A percentile compares a stretch with the other conserved stretches of the same genome.
phyloP scores from a whole-genome alignment of 1,284 basidiomycete genomes.

The Leccinum solheimii region DNA sequence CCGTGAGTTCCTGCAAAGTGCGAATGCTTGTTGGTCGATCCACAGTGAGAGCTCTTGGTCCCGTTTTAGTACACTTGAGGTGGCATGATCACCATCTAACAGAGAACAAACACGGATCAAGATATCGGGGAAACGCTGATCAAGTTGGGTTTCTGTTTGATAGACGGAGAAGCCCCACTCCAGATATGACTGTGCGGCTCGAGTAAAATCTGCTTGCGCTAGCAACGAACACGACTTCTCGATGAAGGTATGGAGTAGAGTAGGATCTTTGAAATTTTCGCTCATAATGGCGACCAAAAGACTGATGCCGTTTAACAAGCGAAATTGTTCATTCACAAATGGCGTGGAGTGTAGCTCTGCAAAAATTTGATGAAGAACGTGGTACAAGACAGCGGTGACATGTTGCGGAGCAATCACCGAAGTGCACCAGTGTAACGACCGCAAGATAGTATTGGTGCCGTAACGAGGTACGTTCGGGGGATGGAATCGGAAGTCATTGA shows the following conservation, averaged over 20 bases:
- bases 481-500: conserved; percentile 53
- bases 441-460: conserved; percentile 49
- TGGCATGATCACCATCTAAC: conserved; percentile 49
- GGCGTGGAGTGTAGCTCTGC: conserved; percentile 64
- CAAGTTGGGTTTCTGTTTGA: conserved; percentile 38
- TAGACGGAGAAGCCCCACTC: conserved; percentile 72
- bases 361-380: conserved; percentile 75
- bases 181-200: conserved; percentile 71
- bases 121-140: conserved; percentile 60
- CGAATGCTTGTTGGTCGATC: conserved; percentile 56
- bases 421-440: conserved; percentile 60
- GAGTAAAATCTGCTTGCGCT: conserved; percentile 65
- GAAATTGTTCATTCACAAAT: conserved; percentile 86
- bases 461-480: conserved; percentile 63
- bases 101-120: conserved; percentile 64
- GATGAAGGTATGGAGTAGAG: conserved; percentile 66
- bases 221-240: conserved; percentile 70
- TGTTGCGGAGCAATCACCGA: conserved; percentile 40
- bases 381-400: conserved; percentile 63
- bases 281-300: conserved; percentile 67
- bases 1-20: conserved; percentile 40
- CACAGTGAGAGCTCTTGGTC: conserved; percentile 57
- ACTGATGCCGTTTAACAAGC: conserved; percentile 72
- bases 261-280: conserved; percentile 55
- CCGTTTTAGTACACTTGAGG: conserved; percentile 34